phyloP scores from a whole-genome alignment of 257 asterid species.

The Solanum lignicaule region DNA sequence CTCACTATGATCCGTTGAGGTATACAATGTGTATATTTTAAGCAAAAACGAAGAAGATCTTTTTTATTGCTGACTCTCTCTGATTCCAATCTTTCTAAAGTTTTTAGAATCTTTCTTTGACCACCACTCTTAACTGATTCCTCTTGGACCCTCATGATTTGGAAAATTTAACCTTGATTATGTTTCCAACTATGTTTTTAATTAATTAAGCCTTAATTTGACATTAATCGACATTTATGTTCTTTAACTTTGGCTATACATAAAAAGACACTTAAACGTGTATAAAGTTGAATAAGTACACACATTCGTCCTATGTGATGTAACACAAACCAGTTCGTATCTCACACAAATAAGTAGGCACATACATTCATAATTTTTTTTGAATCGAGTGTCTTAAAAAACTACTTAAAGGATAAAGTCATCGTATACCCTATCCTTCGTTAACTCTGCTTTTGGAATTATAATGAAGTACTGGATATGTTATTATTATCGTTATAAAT shows the following conservation, averaged over 20 bases:
- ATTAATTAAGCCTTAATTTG: background rate
- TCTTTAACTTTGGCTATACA: fast-evolving
- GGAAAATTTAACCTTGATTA: background rate
- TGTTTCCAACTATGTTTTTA: background rate
- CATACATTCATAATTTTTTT: fast-evolving
- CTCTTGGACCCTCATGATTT: background rate
- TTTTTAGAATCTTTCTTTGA: background rate
- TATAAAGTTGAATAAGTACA: background rate
- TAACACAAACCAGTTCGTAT: background rate
- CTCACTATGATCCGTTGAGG: background rate
- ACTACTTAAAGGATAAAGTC: background rate
- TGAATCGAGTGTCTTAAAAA: background rate
- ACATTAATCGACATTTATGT: fast-evolving
- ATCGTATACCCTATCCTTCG: fast-evolving
- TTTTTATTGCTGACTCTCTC: background rate
- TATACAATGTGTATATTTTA: background rate
- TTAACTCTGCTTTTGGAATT: background rate
- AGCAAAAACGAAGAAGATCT: background rate
- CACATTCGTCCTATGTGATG: fast-evolving
- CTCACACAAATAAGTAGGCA: background rate
- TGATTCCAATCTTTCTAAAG: background rate
- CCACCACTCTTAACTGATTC: background rate
- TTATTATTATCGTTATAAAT: background rate
- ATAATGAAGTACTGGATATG: background rate
- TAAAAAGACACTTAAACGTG: fast-evolving